Evolutionary conservation across 306 rosid genomes (phyloP).

Genomic region (Trichosanthes cucumerina): DNA sequence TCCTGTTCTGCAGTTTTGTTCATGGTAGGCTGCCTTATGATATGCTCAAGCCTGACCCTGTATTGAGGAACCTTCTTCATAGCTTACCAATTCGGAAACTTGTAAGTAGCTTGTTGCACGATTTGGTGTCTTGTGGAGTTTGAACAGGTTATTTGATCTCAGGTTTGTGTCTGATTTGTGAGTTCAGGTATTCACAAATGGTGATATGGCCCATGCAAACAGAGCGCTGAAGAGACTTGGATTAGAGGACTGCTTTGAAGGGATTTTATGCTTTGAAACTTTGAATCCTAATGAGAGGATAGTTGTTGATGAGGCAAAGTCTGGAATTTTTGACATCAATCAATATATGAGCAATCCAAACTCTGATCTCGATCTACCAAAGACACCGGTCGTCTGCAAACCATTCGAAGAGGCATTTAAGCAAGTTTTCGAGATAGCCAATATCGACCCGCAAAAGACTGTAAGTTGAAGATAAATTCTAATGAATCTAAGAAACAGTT

Average conservation of each 20-base stretch:
- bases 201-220: conserved; percentile 44
- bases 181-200: conserved; percentile 59
- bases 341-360: conserved; percentile 24
- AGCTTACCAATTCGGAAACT: conserved; percentile 69
- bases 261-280: conserved; percentile 67
- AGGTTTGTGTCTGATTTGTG: background rate
- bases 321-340: conserved; percentile 21
- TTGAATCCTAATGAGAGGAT: conserved; percentile 32
- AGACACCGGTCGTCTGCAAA: conserved; percentile 64
- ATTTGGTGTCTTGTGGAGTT: background rate
- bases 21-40: conserved; percentile 80
- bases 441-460: conserved; percentile 60
- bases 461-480: conserved; percentile 27
- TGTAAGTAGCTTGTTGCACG: conserved; percentile 29
- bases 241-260: conserved; percentile 80
- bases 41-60: conserved; percentile 57
- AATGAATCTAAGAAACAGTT: background rate
- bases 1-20: conserved; percentile 39
- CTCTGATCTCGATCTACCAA: conserved; percentile 31
- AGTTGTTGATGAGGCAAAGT: conserved; percentile 9
- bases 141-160: background rate
- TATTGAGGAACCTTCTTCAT: conserved; percentile 58
- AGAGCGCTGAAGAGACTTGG: conserved; percentile 67
- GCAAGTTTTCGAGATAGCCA: conserved; percentile 45
- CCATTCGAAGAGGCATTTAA: conserved; percentile 63